Base-by-base conservation (phyloP, 768 basidiomycete species). In the Lentinula lateritia region DNA sequence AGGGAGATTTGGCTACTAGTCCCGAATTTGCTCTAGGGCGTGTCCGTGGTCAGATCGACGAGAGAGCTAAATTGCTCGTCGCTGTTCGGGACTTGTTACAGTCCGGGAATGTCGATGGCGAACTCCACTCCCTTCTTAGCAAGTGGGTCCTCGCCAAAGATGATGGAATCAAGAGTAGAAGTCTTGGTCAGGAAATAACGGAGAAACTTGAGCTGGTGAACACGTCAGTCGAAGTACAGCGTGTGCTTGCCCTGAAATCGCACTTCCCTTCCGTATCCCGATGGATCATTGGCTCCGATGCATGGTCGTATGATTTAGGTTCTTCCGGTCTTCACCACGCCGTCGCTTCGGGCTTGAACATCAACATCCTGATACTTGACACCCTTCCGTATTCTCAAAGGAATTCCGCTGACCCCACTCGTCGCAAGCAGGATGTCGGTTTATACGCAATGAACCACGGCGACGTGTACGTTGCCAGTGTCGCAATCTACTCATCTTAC, bases 361-460 rank as follows among this genome's bases (percentile, higher is more conserved):
- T 98, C 75, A 99, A 99, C 77, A 85, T 98, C 61, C 90, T 99
- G 72, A 87, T 98, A 65, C 86, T 98, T 69, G 97, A 99, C 74
- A 95, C 90, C 6, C 75, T 89, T 2, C 93, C 97, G 0, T 99
- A 97, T 75, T 87, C 93, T 2, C 74, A 86, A 39, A 88, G 93
- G 58, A 85, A 88, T 69, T 73, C 80, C 28, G 79, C 75, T 5
- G 90, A 90, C 66, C 87, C 85, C 9, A 80, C 83, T 63, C 86
- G 92, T 62, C 82, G 94, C 61, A 98, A 98, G 76, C 95, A 94
- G 69, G 97, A 99, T 73, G 90, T 95, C 55, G 97, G 96, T 2
- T 79, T 99, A 54, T 99, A 99, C 69, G 97, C 96, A 28, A 95
- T 98, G 90, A 98, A 97, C 76, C 90, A 97, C 72, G 96, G 96